A percentile compares a stretch with the other conserved stretches of the same genome.
These are phyloP conservation scores for Aspergillus sp. DNA, from an alignment of 2,329 filamentous ascomycete genomes.

Conservation along the genomic window DNA sequence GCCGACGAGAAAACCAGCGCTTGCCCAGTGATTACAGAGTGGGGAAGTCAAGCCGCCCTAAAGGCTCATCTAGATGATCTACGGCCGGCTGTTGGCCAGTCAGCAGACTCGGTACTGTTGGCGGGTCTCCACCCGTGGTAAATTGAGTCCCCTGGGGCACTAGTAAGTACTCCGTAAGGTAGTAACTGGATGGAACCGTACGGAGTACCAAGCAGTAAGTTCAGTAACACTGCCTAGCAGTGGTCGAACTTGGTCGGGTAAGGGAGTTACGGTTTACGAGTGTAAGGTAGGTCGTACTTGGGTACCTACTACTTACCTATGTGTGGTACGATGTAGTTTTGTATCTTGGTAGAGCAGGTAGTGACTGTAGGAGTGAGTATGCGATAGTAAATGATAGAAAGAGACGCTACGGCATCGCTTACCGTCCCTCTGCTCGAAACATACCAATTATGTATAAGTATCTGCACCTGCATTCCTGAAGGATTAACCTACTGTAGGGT, in stretches of 20 bases:
- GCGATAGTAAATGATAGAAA: too few relatives aligned
- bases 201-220: too few relatives aligned
- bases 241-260: too few relatives aligned
- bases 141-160: background rate
- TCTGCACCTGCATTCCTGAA: background rate
- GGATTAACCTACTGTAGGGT: slow-evolving; percentile 9
- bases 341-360: too few relatives aligned
- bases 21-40: background rate
- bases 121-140: slow-evolving; percentile 2
- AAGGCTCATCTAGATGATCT: slow-evolving; percentile 3
- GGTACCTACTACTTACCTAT: too few relatives aligned
- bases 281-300: too few relatives aligned
- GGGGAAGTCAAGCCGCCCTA: background rate
- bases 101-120: background rate
- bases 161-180: background rate
- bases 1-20: background rate
- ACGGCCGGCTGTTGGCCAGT: slow-evolving; percentile 3
- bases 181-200: background rate
- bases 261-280: too few relatives aligned
- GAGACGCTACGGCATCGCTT: too few relatives aligned
- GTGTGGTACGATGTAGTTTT: too few relatives aligned
- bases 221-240: too few relatives aligned
- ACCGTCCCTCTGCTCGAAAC: background rate
- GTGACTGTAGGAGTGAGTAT: too few relatives aligned
- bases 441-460: background rate